Evolutionary conservation across 768 basidiomycete genomes (phyloP), one percentile per base, ranked within the genome.

Genomic region (Trametes coccinea): DNA sequence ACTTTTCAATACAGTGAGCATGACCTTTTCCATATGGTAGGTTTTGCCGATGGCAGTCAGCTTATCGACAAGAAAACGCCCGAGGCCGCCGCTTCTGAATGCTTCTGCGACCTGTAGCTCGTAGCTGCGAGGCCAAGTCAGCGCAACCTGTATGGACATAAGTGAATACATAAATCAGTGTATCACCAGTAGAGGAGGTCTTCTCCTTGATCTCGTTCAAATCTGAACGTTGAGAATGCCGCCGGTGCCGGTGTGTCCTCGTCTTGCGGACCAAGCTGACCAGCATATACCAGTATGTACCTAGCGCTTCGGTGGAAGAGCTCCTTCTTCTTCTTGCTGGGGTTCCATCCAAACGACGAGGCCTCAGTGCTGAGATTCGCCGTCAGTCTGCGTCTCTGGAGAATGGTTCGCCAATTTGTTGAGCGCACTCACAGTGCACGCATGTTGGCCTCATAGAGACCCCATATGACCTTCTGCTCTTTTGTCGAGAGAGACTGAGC

Each of bases 1-100:
- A 91, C 92, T 78, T 80, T 85, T 87, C 65, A 93, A 80, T 1
- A 85, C 89, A 0, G 92, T 94, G 14, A 94, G 80, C 79, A 88
- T 82, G 30, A 90, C 72, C 69, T 88, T 92, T 41, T 83, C 74
- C 87, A 93, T 89, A 2, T 69, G 61, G 75, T 80, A 89, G 43
- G 67, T 70, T 13, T 67, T 67, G 5, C 82, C 86, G 14, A 93
- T 80, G 7, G 73, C 73, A 22, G 73, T 73, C 17, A 93, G 72
- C 22, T 74, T 72, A 2, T 77, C 72, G 70, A 87, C 77, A 51
- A 93, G 70, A 22, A 71, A 66, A 60, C 73, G 82, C 0, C 92
- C 92, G 0, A 90, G 71, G 2, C 92, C 90, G 30, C 70, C 71
- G 4, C 87, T 76, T 61, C 79, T 81, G 13, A 67, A 72, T 1